Conservation (phyloP, 1,284 basidiomycete species). For the Cystobasidium pallidum region DNA sequence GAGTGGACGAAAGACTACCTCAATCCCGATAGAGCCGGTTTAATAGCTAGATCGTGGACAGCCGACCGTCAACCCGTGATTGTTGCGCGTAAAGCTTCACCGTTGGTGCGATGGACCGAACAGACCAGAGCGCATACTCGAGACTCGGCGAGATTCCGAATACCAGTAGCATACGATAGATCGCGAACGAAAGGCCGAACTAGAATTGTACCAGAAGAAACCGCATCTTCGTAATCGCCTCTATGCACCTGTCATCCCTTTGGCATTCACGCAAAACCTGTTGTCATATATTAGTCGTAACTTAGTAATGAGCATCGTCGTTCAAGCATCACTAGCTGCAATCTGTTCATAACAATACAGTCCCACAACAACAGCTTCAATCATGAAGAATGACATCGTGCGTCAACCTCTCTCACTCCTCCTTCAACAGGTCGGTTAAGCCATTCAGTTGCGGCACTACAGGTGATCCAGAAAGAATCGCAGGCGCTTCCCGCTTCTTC, state of each 20-base stretch:
- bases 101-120: not conserved
- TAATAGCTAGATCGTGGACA: not conserved
- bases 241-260: too few relatives aligned
- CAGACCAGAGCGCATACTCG: not conserved
- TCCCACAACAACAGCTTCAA: too few relatives aligned
- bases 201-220: too few relatives aligned
- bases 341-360: conserved; percentile 11
- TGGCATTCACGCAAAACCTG: not conserved
- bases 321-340: not conserved
- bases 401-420: too few relatives aligned
- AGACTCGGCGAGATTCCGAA: not conserved
- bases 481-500: not conserved
- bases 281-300: not conserved
- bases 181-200: too few relatives aligned
- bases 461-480: not conserved
- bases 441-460: conserved; percentile 11
- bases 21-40: not conserved
- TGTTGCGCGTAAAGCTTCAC: not conserved
- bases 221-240: too few relatives aligned
- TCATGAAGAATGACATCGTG: too few relatives aligned
- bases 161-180: not conserved
- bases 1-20: not conserved
- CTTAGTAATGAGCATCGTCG: not conserved
- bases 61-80: not conserved
- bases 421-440: not conserved